Evolutionary conservation across 2,329 filamentous ascomycete genomes (phyloP).

Genomic region (Colletotrichum sp.): DNA sequence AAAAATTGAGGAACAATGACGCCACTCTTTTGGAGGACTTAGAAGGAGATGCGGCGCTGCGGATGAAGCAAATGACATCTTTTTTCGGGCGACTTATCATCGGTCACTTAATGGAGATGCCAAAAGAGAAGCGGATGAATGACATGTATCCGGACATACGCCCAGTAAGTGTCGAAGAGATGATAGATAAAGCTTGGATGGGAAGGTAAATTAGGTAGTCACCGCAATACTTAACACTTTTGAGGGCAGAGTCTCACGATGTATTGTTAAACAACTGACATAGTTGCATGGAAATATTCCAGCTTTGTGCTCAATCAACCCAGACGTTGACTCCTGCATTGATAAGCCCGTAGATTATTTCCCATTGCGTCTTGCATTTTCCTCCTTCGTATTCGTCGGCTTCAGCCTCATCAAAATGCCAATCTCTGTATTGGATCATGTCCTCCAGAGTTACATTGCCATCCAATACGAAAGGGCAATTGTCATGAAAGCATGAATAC

Average conservation of each 20-base stretch:
- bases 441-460: neutral
- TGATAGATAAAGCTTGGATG: neutral
- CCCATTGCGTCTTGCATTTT: neutral
- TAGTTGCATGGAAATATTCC: fast-evolving
- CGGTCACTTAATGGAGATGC: neutral
- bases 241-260: neutral
- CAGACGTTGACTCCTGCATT: neutral
- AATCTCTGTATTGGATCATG: neutral
- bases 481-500: neutral
- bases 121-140: neutral
- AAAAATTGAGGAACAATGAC: neutral
- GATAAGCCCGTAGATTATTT: neutral
- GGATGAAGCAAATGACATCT: neutral
- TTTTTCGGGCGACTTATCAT: neutral
- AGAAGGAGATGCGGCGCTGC: neutral
- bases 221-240: fast-evolving
- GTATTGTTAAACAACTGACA: fast-evolving
- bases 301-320: neutral
- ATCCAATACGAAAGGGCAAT: neutral
- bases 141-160: neutral
- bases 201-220: neutral
- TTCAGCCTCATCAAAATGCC: neutral
- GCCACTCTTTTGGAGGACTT: neutral
- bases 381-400: neutral
- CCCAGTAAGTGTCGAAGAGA: neutral